Conservation (phyloP, 2,329 filamentous ascomycete species). For the Venturia nashicola region DNA sequence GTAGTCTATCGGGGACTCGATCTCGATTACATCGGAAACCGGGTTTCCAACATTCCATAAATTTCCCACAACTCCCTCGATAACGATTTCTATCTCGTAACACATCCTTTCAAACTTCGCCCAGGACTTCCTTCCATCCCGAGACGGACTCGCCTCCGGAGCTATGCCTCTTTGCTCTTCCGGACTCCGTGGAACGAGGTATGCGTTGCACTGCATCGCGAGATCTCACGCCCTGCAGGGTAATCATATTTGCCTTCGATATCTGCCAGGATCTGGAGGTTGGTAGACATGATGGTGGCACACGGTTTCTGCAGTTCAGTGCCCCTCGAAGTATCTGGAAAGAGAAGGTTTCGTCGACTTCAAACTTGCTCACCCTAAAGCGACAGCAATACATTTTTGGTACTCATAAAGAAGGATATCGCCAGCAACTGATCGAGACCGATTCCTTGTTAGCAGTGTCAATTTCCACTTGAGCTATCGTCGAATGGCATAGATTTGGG, state of each 20-base stretch:
- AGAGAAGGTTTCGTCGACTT: neutral
- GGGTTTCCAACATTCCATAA: neutral
- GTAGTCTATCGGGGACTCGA: neutral
- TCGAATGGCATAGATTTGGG: too few species aligned
- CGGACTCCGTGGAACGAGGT: neutral
- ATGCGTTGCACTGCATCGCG: neutral
- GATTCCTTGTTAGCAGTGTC: neutral
- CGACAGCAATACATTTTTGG: neutral
- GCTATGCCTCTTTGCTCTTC: neutral
- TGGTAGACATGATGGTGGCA: too few species aligned
- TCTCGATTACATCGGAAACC: neutral
- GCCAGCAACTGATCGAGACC: neutral
- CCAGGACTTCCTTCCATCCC: neutral
- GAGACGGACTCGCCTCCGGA: neutral
- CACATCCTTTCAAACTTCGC: neutral
- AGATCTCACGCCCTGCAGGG: too few species aligned
- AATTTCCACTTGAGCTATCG: too few species aligned
- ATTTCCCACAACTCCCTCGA: too few species aligned
- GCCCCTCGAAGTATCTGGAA: slow-evolving; percentile 6
- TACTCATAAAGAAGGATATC: slow-evolving; percentile 8
- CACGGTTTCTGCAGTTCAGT: neutral
- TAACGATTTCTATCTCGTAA: neutral
- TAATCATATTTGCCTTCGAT: neutral
- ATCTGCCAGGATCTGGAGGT: too few species aligned
- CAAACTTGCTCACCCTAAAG: neutral